Conservation (phyloP, 371 early-diverging fungal species). For the Paraphysoderma sedebokerense region DNA sequence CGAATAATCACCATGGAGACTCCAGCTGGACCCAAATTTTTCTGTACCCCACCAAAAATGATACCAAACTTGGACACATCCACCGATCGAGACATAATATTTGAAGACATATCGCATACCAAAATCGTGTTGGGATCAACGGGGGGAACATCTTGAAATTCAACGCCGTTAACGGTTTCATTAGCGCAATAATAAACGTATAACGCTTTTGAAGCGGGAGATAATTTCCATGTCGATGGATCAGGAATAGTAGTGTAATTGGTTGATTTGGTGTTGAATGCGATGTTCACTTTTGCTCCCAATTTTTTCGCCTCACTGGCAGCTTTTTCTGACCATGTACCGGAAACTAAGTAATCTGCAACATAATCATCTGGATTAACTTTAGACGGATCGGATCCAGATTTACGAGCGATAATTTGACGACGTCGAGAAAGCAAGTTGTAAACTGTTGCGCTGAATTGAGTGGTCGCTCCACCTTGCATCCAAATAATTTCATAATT, state of each 20-base stretch:
- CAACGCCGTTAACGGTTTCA: conserved; percentile 94
- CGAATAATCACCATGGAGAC: conserved; percentile 81
- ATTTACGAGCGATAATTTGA: conserved; percentile 27
- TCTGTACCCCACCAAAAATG: conserved; percentile 92
- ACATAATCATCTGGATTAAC: background rate
- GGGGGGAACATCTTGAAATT: conserved; percentile 38
- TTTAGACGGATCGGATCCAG: conserved; percentile 9
- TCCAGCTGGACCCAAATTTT: conserved; percentile 93
- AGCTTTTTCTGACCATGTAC: conserved; percentile 82
- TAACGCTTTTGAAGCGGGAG: conserved; percentile 44
- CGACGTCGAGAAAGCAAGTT: conserved; percentile 72
- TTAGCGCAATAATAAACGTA: conserved; percentile 93
- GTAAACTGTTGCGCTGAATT: conserved; percentile 74
- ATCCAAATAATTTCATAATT: conserved; percentile 79
- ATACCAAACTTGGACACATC: conserved; percentile 68
- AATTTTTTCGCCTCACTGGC: conserved; percentile 67
- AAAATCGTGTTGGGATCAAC: conserved; percentile 12
- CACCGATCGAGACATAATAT: conserved; percentile 68
- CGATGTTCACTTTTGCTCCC: conserved; percentile 48
- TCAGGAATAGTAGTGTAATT: conserved; percentile 36
- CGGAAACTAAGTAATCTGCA: conserved; percentile 80
- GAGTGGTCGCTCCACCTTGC: conserved; percentile 89
- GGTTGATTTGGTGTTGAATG: conserved; percentile 28
- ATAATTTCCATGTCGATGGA: conserved; percentile 41
- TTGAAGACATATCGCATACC: conserved; percentile 90